A percentile compares a stretch with the other conserved stretches of the same genome.
These are phyloP conservation scores for Fragosphaeria purpurea DNA, from an alignment of 2,329 filamentous ascomycete genomes.

Conservation along the genomic window DNA sequence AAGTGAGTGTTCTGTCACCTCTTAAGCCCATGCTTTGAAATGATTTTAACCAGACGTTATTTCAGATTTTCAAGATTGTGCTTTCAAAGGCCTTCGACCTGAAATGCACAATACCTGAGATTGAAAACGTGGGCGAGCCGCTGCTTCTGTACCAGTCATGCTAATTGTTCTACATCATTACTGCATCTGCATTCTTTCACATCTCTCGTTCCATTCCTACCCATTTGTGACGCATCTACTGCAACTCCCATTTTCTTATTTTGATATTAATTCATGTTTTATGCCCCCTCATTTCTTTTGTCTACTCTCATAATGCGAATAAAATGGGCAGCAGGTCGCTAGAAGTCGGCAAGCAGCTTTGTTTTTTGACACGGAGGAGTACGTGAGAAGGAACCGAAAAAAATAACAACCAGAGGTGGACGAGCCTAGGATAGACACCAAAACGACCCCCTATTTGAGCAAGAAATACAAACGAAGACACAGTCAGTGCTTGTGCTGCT, in stretches of 20 bases:
- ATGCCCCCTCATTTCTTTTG: not conserved
- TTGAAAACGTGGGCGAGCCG: slow-evolving; percentile 95
- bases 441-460: too few relatives aligned
- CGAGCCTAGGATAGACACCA: too few relatives aligned
- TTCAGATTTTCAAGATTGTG: slow-evolving; percentile 97
- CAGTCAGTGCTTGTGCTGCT: too few relatives aligned
- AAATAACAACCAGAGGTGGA: too few relatives aligned
- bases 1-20: slow-evolving; percentile 41
- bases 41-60: not conserved
- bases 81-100: slow-evolving; percentile 97
- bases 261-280: slow-evolving; percentile 5
- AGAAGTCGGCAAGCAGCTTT: too few relatives aligned
- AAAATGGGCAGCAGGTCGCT: too few relatives aligned
- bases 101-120: slow-evolving; percentile 97
- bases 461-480: too few relatives aligned
- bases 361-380: too few relatives aligned
- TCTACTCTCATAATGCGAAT: not conserved
- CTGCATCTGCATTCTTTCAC: not conserved
- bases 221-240: slow-evolving; percentile 1
- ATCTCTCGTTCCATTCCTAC: not conserved
- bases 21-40: too few relatives aligned
- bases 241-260: not conserved
- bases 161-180: slow-evolving; percentile 15
- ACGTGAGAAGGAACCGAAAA: too few relatives aligned
- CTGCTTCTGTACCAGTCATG: slow-evolving; percentile 77